phyloP scores from a whole-genome alignment of 768 basidiomycete genomes.

The Bullera alba region DNA sequence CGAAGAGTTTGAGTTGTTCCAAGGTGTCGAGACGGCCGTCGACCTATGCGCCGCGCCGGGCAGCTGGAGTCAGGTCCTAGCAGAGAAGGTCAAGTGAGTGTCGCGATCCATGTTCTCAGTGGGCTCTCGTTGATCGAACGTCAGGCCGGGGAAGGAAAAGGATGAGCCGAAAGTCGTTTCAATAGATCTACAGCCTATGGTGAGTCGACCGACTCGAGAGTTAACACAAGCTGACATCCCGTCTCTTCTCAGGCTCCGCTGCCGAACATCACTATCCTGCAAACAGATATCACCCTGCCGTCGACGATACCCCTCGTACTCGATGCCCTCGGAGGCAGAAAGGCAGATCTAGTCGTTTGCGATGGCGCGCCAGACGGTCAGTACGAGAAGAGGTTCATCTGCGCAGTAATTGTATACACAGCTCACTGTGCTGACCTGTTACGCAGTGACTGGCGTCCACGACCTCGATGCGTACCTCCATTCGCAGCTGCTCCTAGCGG shows the following conservation, averaged over 20 bases:
- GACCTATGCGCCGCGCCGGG: conserved; percentile 47
- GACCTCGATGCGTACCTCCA: conserved; percentile 51
- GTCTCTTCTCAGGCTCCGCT: conserved; percentile 44
- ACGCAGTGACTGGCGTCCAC: conserved; percentile 49
- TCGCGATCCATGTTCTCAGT: background rate
- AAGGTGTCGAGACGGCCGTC: conserved; percentile 38
- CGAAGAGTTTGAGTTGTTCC: conserved; percentile 44
- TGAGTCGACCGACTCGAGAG: background rate
- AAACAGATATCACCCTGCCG: conserved; percentile 50
- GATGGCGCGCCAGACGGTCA: conserved; percentile 51
- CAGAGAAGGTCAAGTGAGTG: conserved; percentile 42
- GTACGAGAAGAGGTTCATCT: too few relatives aligned
- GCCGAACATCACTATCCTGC: conserved; percentile 46
- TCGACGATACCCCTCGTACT: conserved; percentile 48
- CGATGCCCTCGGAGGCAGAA: conserved; percentile 45
- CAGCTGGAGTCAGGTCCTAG: conserved; percentile 48
- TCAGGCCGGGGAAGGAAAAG: conserved; percentile 1
- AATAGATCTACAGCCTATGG: conserved; percentile 42
- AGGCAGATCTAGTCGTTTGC: conserved; percentile 50
- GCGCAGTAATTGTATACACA: background rate
- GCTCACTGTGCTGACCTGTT: background rate
- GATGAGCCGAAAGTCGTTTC: conserved; percentile 31
- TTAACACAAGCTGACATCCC: background rate
- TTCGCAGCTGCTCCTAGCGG: conserved; percentile 49
- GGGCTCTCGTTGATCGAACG: too few relatives aligned